Base-by-base conservation (phyloP, 371 early-diverging fungal species). In the Apophysomyces elegans region DNA sequence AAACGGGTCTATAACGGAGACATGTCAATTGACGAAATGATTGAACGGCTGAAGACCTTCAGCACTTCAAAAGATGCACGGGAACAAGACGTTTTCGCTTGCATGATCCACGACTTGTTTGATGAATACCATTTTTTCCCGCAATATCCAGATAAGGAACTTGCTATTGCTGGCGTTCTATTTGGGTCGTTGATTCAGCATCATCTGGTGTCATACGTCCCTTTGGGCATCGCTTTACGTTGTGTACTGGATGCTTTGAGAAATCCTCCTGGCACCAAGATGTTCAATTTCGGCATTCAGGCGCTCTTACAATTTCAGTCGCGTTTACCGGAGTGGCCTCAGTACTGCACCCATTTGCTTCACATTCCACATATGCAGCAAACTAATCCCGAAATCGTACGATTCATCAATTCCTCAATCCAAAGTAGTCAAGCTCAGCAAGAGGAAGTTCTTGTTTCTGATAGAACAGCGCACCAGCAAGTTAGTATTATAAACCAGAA, bases 101-200 rank as follows among this genome's bases (percentile, higher is more conserved):
- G 91, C 74, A 93, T 95, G 88, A 88, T 94, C 38, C 90, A 91
- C 73, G 90, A 90, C 60, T 79, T 95, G 12, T 90, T 98, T 71
- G 99, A 98, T 65, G 99, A 98, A 74, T 96, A 94, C 75, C 88
- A 90, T 45, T 97, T 94, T 70, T 96, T 98, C 64, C 83, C 91
- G 7, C 91, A 93, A 69, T 98, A 97, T 73, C 98, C 98, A 1
- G 96, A 95, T 46, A 91, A 91, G 68, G 93, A 96, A 72, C 83
- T 98, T n/a, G 77, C 88, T 3, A 88, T 96, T 35, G 96, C 98
- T 0, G 91, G 92, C 60, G 85, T 87, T 32, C 82, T 98, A 39
- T 95, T 98, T 76, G 98, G 99, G 5, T 79, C 88, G 4, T 70
- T 98, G 64, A 90, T 98, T 21, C 94, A 94, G 65, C 85, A 91